Base-by-base conservation (phyloP, 2,329 filamentous ascomycete genomes). In the Ceratocystis cubensis region DNA sequence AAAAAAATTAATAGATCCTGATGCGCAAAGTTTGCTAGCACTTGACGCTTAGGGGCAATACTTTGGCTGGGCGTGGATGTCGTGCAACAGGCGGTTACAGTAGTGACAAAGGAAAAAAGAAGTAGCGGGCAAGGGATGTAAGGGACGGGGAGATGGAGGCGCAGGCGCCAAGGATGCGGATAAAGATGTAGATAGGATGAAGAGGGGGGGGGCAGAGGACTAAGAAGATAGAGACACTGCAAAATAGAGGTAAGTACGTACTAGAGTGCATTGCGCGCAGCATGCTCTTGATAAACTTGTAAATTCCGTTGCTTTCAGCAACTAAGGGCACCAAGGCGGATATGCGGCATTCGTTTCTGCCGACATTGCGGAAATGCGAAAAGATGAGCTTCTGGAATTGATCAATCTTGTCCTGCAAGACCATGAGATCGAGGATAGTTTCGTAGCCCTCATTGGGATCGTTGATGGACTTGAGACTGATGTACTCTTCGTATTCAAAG, bases 251-350 rank as follows among this genome's bases (percentile, higher is more conserved):
- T n/a, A 41, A 25, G 15, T 25, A 78, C 87, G 74, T 80, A 92
- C 89, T 91, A 2, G 89, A 93, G 75, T 99, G 93, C 92, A 99
- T 96, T 17, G 94, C 94, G 66, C 94, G 85, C 69, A 99, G 78
- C 94, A 99, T 99, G 87, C 94, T 99, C 0, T 94, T 99, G 70
- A 96, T 92, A 75, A 99, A 99, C 77, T 97, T 97, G 81, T 99
- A 99, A 71, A 99, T 97, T 61, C 94, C 94, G 76, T 97, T 99
- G 75, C 91, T 97, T 79, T 99, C 94, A 75, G 96, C 91, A 2
- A 99, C 94, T 56, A 99, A 79, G 1, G 92, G 91, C 25, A 97
- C 92, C 65, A 99, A 78, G 1, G 94, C 90, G 15, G 93, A 95
- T 72, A 99, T 99, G 69, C 93, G 84, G 76, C 93, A 97, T 76